Conservation (phyloP, 225 moss, liverwort and hornwort genomes). For the Rhytidiadelphus loreus region DNA sequence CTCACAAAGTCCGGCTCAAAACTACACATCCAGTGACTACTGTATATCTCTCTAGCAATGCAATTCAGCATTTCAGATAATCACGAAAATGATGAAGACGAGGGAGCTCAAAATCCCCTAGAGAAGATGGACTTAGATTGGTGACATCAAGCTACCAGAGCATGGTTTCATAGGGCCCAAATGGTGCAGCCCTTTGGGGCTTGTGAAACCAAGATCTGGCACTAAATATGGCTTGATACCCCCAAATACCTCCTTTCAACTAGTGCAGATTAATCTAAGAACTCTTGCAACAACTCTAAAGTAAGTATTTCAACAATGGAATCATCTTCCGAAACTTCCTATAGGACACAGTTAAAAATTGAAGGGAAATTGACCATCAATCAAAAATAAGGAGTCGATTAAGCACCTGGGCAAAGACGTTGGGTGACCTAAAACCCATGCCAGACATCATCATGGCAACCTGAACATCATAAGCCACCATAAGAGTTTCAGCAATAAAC, state of each 20-base stretch:
- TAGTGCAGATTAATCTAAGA: neutral
- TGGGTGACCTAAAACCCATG: constrained; percentile 69
- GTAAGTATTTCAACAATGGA: neutral
- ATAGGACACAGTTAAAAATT: neutral
- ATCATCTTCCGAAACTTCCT: neutral
- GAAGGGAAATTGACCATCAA: neutral
- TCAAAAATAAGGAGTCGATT: neutral
- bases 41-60: neutral
- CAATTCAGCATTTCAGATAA: neutral
- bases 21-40: too few species aligned
- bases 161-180: neutral
- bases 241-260: neutral
- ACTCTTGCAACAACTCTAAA: neutral
- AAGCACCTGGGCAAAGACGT: constrained; percentile 72
- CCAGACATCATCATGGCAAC: constrained; percentile 97
- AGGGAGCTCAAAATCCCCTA: neutral
- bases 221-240: neutral
- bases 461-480: constrained; percentile 9
- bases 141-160: neutral
- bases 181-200: neutral
- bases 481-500: neutral
- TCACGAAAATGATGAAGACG: neutral
- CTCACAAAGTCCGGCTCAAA: neutral
- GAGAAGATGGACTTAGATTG: neutral
- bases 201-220: neutral